Evolutionary conservation across 352 stramenopile genomes (phyloP).

Genomic region (Pythium aquatile): DNA sequence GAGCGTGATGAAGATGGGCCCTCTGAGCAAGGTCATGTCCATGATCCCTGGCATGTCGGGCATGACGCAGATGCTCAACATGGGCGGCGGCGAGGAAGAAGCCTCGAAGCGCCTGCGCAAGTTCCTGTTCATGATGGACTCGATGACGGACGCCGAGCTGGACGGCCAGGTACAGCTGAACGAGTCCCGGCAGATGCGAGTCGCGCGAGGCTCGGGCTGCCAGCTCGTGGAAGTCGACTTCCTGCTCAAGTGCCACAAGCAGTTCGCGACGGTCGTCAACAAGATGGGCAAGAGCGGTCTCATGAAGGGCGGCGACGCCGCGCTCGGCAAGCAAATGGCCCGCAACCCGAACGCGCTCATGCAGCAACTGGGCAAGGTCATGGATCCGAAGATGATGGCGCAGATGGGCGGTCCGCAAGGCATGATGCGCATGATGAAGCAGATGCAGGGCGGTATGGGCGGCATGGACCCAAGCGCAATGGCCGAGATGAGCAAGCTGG

Average conservation of each 20-base stretch:
- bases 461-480: slow-evolving; percentile 72
- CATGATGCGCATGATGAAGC: slow-evolving; percentile 94
- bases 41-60: slow-evolving; percentile 97
- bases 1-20: slow-evolving; percentile 97
- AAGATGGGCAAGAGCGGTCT: slow-evolving; percentile 98
- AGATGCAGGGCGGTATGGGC: slow-evolving; percentile 82
- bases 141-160: slow-evolving; percentile 96
- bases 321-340: slow-evolving; percentile 92
- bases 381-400: slow-evolving; percentile 92
- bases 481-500: slow-evolving; percentile 81
- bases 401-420: slow-evolving; percentile 79
- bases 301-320: slow-evolving; percentile 87
- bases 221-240: slow-evolving; percentile 89
- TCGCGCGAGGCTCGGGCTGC: slow-evolving; percentile 91
- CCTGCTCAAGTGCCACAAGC: slow-evolving; percentile 95
- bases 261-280: slow-evolving; percentile 93
- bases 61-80: slow-evolving; percentile 90
- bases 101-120: slow-evolving; percentile 91
- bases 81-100: slow-evolving; percentile 91
- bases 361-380: slow-evolving; percentile 95
- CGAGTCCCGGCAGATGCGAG: slow-evolving; percentile 73
- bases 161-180: slow-evolving; percentile 87
- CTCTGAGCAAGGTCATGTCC: slow-evolving; percentile 97
- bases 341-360: slow-evolving; percentile 96
- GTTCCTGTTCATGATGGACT: slow-evolving; percentile 99